phyloP scores from a whole-genome alignment of 352 stramenopile genomes.

The Saprolegnia parasitica region DNA sequence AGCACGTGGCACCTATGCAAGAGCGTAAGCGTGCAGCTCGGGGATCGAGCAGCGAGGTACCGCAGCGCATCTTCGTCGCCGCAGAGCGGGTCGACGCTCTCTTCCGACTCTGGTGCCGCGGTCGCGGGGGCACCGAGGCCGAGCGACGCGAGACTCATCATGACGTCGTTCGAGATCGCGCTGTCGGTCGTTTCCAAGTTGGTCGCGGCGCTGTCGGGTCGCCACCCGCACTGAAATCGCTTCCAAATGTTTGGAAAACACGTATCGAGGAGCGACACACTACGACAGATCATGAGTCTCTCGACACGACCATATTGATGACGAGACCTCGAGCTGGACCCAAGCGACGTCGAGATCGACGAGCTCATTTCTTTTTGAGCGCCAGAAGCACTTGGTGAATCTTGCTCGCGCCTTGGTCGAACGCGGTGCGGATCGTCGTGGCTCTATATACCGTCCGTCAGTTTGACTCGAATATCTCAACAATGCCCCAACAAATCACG shows the following conservation, averaged over 20 bases:
- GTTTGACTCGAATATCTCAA: background rate
- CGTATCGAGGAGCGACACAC: conserved; percentile 35
- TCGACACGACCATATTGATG: background rate
- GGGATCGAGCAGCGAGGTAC: background rate
- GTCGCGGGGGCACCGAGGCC: background rate
- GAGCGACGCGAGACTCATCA: conserved; percentile 13
- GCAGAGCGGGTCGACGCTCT: background rate
- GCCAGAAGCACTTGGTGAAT: conserved; percentile 26
- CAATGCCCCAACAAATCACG: background rate
- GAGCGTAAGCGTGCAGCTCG: background rate
- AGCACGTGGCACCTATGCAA: conserved; percentile 33
- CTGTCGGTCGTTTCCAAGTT: conserved; percentile 11
- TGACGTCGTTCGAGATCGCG: conserved; percentile 2
- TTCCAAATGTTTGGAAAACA: conserved; percentile 36
- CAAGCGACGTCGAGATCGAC: conserved; percentile 28
- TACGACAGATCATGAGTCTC: conserved; percentile 20
- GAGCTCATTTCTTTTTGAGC: conserved; percentile 31
- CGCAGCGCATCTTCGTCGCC: conserved; percentile 8
- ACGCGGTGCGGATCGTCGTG: conserved; percentile 30
- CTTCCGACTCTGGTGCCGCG: background rate
- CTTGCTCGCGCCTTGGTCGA: conserved; percentile 31
- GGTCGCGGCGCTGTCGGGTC: conserved; percentile 33
- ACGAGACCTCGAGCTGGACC: conserved; percentile 28
- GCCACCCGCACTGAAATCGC: conserved; percentile 37
- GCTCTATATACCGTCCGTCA: conserved; percentile 19